These are phyloP conservation scores for Fomitiporia mediterranea DNA, from an alignment of 1,284 basidiomycete genomes.

Conservation along the genomic window DNA sequence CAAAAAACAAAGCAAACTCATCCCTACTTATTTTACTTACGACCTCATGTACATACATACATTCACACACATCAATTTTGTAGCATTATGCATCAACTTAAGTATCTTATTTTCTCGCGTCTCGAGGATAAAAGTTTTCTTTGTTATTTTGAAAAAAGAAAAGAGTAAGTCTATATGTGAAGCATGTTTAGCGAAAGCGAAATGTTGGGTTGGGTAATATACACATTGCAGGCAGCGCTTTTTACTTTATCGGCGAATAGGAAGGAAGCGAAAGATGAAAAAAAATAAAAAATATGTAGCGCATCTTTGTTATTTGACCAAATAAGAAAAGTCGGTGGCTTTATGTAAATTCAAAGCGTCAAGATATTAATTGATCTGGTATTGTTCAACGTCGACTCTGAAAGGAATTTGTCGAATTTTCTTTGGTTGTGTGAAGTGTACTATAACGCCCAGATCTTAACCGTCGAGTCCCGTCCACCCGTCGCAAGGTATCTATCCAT, in stretches of 20 bases:
- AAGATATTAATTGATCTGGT: no score
- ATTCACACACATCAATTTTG: background rate
- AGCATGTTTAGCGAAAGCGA: background rate
- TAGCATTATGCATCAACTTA: background rate
- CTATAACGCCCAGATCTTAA: constrained; percentile 96
- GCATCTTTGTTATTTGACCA: no score
- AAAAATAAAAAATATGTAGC: no score
- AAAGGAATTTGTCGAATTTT: no score
- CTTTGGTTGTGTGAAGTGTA: no score
- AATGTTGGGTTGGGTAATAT: background rate
- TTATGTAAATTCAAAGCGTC: background rate
- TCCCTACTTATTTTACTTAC: no score
- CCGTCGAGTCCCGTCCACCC: constrained; percentile 81
- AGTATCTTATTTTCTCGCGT: background rate
- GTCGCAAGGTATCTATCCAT: constrained; percentile 95
- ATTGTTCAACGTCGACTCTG: background rate
- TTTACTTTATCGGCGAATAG: no score
- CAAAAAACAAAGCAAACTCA: no score
- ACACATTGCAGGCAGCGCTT: no score
- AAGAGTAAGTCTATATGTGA: background rate
- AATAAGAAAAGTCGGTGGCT: background rate
- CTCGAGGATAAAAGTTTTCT: no score
- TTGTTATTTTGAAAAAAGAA: no score
- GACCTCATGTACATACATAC: background rate
- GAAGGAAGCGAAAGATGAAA: no score